Percentiles rank a stretch among this genome's conserved stretches.
These are phyloP conservation scores for Yamadazyma paraphyllophila DNA, from an alignment of 805 yeast species.

Conservation along the genomic window DNA sequence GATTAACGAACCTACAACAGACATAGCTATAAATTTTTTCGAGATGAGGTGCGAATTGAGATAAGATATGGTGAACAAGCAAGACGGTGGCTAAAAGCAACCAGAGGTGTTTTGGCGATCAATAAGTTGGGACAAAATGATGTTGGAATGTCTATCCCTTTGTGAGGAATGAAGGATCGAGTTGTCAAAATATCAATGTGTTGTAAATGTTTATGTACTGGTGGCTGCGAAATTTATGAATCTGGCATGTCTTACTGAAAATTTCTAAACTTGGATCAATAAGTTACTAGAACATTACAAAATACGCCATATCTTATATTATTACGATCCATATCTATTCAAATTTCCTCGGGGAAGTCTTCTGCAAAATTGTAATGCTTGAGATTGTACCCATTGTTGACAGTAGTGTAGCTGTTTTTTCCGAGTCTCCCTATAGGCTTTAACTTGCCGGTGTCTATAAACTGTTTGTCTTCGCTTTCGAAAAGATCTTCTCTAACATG, in stretches of 20 bases:
- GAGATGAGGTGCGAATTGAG: constrained; percentile 6
- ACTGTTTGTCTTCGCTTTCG: constrained; percentile 33
- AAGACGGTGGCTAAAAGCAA: too few species aligned
- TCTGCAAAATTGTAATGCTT: constrained; percentile 41
- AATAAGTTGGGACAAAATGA: too few species aligned
- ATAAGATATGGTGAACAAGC: background rate
- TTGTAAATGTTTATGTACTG: too few species aligned
- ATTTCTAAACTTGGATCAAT: too few species aligned
- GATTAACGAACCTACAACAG: constrained; percentile 91
- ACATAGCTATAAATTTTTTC: constrained; percentile 49
- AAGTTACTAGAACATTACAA: too few species aligned
- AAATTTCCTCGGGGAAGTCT: constrained; percentile 6
- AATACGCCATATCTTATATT: background rate
- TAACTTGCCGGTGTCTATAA: constrained; percentile 45
- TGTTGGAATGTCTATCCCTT: too few species aligned
- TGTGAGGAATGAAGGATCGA: too few species aligned
- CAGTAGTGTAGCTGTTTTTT: constrained; percentile 44
- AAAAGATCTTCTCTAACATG: constrained; percentile 57
- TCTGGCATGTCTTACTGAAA: too few species aligned
- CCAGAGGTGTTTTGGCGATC: too few species aligned
- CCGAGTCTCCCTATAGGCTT: constrained; percentile 57
- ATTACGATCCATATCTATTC: background rate
- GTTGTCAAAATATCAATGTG: too few species aligned
- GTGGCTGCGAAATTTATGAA: constrained; percentile 6
- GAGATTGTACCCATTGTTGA: constrained; percentile 44